A percentile compares a stretch with the other conserved stretches of the same genome.
Evolutionary conservation across 148 eudicot genomes (phyloP).

Genomic region (Bassia scoparia): DNA sequence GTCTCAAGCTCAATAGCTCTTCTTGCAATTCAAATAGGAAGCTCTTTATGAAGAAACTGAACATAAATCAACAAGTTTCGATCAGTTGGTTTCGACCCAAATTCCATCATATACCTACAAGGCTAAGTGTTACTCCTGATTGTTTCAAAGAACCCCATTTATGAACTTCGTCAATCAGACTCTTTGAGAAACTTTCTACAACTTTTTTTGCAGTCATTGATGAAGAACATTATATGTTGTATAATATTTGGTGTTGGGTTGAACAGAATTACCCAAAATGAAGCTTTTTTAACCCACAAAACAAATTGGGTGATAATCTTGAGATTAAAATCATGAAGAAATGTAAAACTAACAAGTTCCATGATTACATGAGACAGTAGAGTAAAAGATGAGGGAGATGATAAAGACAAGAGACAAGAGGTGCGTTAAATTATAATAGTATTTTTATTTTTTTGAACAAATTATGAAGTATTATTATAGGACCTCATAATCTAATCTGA

Average conservation of each 20-base stretch:
- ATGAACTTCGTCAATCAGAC: slow-evolving; percentile 57
- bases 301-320: neutral
- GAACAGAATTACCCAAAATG: neutral
- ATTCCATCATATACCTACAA: slow-evolving; percentile 94
- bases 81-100: slow-evolving; percentile 64
- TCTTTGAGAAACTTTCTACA: slow-evolving; percentile 46
- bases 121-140: slow-evolving; percentile 75
- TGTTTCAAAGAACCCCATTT: slow-evolving; percentile 70
- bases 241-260: neutral
- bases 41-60: slow-evolving; percentile 86
- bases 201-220: slow-evolving; percentile 73
- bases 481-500: no score
- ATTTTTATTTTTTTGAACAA: no score
- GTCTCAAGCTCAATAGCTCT: slow-evolving; percentile 70
- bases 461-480: no score
- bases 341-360: no score
- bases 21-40: slow-evolving; percentile 75
- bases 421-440: no score
- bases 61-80: slow-evolving; percentile 62
- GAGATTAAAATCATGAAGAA: no score
- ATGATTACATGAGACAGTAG: no score
- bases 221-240: no score
- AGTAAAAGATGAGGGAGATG: no score
- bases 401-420: neutral
- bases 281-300: neutral